Evolutionary conservation across 345 rosid genomes (phyloP).

Genomic region (Euphorbia tirucalli): DNA sequence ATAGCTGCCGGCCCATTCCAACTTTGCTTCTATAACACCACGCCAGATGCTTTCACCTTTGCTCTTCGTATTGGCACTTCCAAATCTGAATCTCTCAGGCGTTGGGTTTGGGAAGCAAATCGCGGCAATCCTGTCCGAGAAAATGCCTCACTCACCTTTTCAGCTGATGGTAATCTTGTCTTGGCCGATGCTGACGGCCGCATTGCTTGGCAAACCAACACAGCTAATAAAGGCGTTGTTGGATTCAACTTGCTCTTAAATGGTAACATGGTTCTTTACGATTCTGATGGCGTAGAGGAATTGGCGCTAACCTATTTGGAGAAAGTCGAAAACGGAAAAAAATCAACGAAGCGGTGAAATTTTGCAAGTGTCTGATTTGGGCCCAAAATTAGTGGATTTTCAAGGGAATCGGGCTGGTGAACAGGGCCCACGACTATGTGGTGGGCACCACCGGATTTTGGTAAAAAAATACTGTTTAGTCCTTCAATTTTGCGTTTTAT

Average conservation of each 20-base stretch:
- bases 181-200: conserved; percentile 56
- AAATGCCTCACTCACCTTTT: conserved; percentile 51
- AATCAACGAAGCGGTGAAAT: too few species aligned
- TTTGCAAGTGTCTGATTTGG: too few species aligned
- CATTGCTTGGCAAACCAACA: conserved; percentile 59
- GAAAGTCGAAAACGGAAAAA: too few species aligned
- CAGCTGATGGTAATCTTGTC: conserved; percentile 51
- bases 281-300: too few species aligned
- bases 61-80: conserved; percentile 18
- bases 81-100: conserved; percentile 10
- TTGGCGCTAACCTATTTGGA: too few species aligned
- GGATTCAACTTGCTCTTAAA: conserved; percentile 49
- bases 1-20: conserved; percentile 34
- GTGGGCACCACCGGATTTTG: too few species aligned
- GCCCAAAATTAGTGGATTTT: too few species aligned
- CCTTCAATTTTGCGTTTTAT: too few species aligned
- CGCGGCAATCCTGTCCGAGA: conserved; percentile 55
- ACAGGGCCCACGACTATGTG: too few species aligned
- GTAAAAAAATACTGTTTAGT: too few species aligned
- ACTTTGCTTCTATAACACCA: conserved; percentile 32
- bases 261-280: conserved; percentile 74
- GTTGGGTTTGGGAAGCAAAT: conserved; percentile 70
- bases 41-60: conserved; percentile 9
- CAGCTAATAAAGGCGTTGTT: conserved; percentile 54
- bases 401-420: too few species aligned